Conservation (phyloP, 2,329 filamentous ascomycete genomes). For the Arthroderma sp. region DNA sequence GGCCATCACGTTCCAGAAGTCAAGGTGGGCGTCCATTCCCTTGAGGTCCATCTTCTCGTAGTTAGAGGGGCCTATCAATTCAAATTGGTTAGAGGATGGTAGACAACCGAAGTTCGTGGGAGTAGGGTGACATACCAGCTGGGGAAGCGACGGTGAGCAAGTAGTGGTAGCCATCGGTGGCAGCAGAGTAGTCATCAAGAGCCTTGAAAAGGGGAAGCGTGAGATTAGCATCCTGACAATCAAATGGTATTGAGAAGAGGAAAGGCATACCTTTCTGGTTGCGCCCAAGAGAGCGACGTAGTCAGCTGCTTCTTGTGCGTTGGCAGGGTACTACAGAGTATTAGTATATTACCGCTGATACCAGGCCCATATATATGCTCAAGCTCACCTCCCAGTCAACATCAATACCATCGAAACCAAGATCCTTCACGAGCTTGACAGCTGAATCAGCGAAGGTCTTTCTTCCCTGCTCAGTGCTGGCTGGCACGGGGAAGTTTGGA, state of each 20-base stretch:
- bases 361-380: background rate
- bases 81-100: background rate
- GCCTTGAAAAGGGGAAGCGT: conserved; percentile 15
- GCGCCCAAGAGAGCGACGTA: conserved; percentile 23
- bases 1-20: conserved; percentile 55
- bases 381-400: conserved; percentile 30
- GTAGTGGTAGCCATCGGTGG: conserved; percentile 29
- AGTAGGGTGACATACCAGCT: conserved; percentile 20
- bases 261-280: conserved; percentile 17
- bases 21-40: conserved; percentile 35
- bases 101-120: background rate
- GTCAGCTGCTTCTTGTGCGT: conserved; percentile 22
- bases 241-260: no score
- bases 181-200: conserved; percentile 28
- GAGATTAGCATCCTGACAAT: background rate
- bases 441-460: conserved; percentile 53
- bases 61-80: conserved; percentile 25
- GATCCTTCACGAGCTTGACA: conserved; percentile 60
- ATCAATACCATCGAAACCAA: conserved; percentile 50
- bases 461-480: conserved; percentile 45
- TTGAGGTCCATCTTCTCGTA: conserved; percentile 32
- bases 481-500: conserved; percentile 58
- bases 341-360: background rate
- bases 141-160: conserved; percentile 36
- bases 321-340: conserved; percentile 19